A percentile compares a stretch with the other conserved stretches of the same genome.
phyloP scores from a whole-genome alignment of 2,329 filamentous ascomycete species.

The Fusarium xyrophilum region DNA sequence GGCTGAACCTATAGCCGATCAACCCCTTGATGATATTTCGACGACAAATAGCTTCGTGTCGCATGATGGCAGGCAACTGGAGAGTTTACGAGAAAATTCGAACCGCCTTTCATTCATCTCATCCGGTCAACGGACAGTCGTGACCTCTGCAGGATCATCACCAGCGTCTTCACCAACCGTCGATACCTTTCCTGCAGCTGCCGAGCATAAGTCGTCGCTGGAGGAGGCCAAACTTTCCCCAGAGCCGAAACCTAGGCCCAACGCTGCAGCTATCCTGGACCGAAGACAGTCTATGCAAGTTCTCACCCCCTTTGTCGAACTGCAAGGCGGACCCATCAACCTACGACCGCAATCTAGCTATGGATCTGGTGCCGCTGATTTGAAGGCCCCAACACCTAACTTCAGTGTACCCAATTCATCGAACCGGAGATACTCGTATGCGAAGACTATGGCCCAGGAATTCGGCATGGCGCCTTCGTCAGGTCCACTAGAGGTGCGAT shows the following conservation, averaged over 20 bases:
- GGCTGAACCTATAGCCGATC: constrained; percentile 46
- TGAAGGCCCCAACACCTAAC: constrained; percentile 51
- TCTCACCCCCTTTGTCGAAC: constrained; percentile 53
- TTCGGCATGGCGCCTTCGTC: constrained; percentile 23
- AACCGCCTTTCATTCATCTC: constrained; percentile 67
- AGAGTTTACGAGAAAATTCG: constrained; percentile 62
- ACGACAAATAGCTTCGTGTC: constrained; percentile 64
- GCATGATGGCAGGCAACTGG: constrained; percentile 64
- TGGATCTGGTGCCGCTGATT: constrained; percentile 19
- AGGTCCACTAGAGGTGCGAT: constrained; percentile 26
- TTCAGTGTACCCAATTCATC: constrained; percentile 60
- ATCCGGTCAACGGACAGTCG: constrained; percentile 64
- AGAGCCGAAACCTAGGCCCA: constrained; percentile 57
- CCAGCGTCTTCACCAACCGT: constrained; percentile 63
- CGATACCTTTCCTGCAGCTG: constrained; percentile 53
- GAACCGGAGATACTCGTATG: constrained; percentile 54
- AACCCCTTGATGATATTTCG: constrained; percentile 61
- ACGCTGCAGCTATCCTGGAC: constrained; percentile 59
- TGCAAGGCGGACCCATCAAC: constrained; percentile 42
- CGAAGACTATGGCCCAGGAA: constrained; percentile 41
- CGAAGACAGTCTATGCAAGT: constrained; percentile 61
- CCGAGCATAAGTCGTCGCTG: constrained; percentile 28
- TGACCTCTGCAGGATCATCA: constrained; percentile 63
- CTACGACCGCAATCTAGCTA: constrained; percentile 36
- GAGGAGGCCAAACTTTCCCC: constrained; percentile 36